Evolutionary conservation across 768 basidiomycete genomes (phyloP).

Genomic region (Auricularia heimuer): DNA sequence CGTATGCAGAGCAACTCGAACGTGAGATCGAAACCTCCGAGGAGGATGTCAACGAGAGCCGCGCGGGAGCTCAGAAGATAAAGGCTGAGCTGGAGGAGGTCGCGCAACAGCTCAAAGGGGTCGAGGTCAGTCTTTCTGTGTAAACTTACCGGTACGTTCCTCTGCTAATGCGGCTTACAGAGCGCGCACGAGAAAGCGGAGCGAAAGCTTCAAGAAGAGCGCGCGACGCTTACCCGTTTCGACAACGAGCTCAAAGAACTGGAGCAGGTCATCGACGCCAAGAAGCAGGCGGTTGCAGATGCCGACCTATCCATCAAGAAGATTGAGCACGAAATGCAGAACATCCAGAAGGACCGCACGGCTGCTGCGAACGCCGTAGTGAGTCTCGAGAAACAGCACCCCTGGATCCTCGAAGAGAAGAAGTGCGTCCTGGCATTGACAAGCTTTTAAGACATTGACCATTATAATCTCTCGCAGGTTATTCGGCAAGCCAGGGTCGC

Average conservation of each 20-base stretch:
- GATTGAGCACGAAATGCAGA: conserved; percentile 59
- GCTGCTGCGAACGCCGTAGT: conserved; percentile 40
- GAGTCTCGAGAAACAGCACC: conserved; percentile 68
- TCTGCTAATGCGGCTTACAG: conserved; percentile 23
- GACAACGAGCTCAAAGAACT: conserved; percentile 82
- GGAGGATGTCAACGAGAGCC: conserved; percentile 33
- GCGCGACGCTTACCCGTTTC: conserved; percentile 77
- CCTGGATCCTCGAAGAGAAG: conserved; percentile 85
- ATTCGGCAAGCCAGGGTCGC: conserved; percentile 73
- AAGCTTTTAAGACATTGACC: not conserved
- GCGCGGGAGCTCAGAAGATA: conserved; percentile 40
- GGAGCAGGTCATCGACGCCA: conserved; percentile 69
- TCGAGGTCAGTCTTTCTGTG: conserved; percentile 29
- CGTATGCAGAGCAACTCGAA: conserved; percentile 63
- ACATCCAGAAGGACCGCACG: conserved; percentile 54
- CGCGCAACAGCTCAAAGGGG: conserved; percentile 34
- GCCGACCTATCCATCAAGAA: conserved; percentile 56
- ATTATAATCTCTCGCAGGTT: conserved; percentile 33
- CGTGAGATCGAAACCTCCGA: conserved; percentile 46
- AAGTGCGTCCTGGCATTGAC: conserved; percentile 44
- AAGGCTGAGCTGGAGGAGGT: conserved; percentile 56
- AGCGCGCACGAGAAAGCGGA: conserved; percentile 55
- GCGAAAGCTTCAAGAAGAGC: conserved; percentile 68
- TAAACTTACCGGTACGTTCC: not conserved
- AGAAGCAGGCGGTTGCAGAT: conserved; percentile 61